Evolutionary conservation across 768 basidiomycete species (phyloP).

Genomic region (Trametes coccinea): DNA sequence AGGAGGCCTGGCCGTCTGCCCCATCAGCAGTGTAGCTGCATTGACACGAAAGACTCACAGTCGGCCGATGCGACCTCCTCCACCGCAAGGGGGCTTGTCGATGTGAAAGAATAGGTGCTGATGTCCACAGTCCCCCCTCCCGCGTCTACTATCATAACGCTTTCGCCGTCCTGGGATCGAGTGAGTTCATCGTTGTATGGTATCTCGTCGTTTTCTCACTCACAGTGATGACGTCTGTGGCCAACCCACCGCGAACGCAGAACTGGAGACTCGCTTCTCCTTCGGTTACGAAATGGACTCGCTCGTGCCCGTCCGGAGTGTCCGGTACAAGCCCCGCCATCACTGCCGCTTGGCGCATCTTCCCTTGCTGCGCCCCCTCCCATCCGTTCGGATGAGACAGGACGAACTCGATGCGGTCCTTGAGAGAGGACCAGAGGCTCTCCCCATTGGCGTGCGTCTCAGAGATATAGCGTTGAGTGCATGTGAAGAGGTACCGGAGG

Average conservation of each 20-base stretch:
- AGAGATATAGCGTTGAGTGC: slow-evolving; percentile 47
- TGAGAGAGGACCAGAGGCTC: slow-evolving; percentile 46
- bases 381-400: slow-evolving; percentile 68
- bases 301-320: slow-evolving; percentile 39
- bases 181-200: neutral
- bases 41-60: slow-evolving; percentile 26
- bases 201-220: neutral
- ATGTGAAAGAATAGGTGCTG: slow-evolving; percentile 50
- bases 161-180: slow-evolving; percentile 41
- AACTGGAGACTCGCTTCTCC: slow-evolving; percentile 57
- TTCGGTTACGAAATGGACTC: slow-evolving; percentile 57
- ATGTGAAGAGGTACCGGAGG: slow-evolving; percentile 45
- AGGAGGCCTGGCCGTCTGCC: slow-evolving; percentile 35
- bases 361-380: slow-evolving; percentile 59
- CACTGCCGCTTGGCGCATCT: slow-evolving; percentile 56
- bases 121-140: slow-evolving; percentile 66
- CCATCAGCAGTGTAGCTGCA: neutral
- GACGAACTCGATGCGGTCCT: slow-evolving; percentile 48
- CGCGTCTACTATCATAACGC: slow-evolving; percentile 58
- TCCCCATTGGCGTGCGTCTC: slow-evolving; percentile 47
- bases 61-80: slow-evolving; percentile 49
- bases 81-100: slow-evolving; percentile 32
- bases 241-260: slow-evolving; percentile 41
- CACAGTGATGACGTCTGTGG: slow-evolving; percentile 31
- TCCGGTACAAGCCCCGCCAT: slow-evolving; percentile 52